Percentiles rank a stretch among this genome's conserved stretches.
These are phyloP conservation scores for Vitis rupestris DNA, from an alignment of 164 flowering plant genomes.

Conservation along the genomic window DNA sequence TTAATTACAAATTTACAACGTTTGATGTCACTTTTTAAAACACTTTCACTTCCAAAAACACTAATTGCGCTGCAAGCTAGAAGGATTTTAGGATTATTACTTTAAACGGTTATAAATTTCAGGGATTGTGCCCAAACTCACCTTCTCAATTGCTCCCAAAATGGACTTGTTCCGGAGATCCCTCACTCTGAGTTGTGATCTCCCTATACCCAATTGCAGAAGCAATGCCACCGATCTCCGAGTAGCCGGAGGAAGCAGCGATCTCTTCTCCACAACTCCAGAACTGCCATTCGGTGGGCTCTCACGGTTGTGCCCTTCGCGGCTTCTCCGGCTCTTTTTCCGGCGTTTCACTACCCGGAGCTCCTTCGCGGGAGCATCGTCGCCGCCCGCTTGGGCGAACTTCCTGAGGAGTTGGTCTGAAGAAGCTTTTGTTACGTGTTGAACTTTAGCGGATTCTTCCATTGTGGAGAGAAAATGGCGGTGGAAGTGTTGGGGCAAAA, in stretches of 20 bases:
- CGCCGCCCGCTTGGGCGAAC: slow-evolving; percentile 54
- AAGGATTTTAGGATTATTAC: no score
- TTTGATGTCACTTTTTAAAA: no score
- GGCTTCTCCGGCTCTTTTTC: slow-evolving; percentile 14
- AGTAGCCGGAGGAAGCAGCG: slow-evolving; percentile 47
- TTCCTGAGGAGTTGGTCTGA: slow-evolving; percentile 83
- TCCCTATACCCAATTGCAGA: slow-evolving; percentile 39
- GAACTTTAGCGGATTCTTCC: slow-evolving; percentile 38
- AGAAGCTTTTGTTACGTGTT: slow-evolving; percentile 66
- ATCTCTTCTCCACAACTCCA: slow-evolving; percentile 48
- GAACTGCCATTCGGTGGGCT: slow-evolving; percentile 22
- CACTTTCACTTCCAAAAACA: no score
- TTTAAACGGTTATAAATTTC: no score
- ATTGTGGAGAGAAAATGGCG: slow-evolving; percentile 12
- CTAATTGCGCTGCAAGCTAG: no score
- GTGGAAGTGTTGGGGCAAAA: not conserved
- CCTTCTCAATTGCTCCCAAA: slow-evolving; percentile 69
- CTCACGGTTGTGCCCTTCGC: slow-evolving; percentile 13
- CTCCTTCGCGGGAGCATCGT: slow-evolving; percentile 16
- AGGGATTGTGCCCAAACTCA: not conserved
- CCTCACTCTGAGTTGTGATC: slow-evolving; percentile 39
- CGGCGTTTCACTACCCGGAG: slow-evolving; percentile 32
- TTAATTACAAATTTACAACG: not conserved
- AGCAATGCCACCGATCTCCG: slow-evolving; percentile 33
- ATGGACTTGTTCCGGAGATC: slow-evolving; percentile 53